phyloP scores from a whole-genome alignment of 164 flowering plant genomes.

The Chimonanthus salicifolius region DNA sequence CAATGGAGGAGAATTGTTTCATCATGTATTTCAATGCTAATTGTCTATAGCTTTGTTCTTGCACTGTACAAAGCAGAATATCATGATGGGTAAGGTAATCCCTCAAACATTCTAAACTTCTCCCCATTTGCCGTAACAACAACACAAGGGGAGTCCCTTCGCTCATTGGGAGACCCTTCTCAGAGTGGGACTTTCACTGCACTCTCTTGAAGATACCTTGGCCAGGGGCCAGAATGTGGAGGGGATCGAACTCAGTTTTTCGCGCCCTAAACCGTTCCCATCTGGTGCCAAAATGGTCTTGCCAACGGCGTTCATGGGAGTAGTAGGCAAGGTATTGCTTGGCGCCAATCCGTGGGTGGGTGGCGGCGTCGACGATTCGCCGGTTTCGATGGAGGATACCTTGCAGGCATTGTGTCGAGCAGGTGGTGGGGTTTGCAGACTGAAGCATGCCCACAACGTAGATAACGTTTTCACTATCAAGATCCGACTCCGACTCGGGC shows the following conservation, averaged over 20 bases:
- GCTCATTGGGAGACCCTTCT: no score
- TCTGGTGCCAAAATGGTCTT: constrained; percentile 61
- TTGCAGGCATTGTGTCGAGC: constrained; percentile 19
- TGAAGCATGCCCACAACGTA: constrained; percentile 28
- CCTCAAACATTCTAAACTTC: no score
- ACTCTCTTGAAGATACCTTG: constrained; percentile 64
- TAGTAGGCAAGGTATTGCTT: constrained; percentile 79
- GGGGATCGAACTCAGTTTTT: constrained; percentile 71
- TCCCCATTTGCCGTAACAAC: no score
- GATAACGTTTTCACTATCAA: constrained; percentile 8
- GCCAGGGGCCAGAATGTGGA: constrained; percentile 77
- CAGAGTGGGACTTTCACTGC: not conserved
- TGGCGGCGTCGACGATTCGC: constrained; percentile 10
- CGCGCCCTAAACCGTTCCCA: constrained; percentile 60
- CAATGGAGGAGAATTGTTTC: no score
- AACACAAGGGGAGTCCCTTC: no score
- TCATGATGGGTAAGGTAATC: no score
- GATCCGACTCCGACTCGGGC: constrained; percentile 11
- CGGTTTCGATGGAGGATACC: constrained; percentile 15
- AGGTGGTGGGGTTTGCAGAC: constrained; percentile 17
- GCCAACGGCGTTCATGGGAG: constrained; percentile 66
- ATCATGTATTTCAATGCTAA: no score
- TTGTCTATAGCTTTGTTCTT: no score
- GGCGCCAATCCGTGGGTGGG: constrained; percentile 32
- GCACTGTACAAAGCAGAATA: no score